phyloP scores from a whole-genome alignment of 2,329 filamentous ascomycete genomes.

The Clarireedia homoeocarpa region DNA sequence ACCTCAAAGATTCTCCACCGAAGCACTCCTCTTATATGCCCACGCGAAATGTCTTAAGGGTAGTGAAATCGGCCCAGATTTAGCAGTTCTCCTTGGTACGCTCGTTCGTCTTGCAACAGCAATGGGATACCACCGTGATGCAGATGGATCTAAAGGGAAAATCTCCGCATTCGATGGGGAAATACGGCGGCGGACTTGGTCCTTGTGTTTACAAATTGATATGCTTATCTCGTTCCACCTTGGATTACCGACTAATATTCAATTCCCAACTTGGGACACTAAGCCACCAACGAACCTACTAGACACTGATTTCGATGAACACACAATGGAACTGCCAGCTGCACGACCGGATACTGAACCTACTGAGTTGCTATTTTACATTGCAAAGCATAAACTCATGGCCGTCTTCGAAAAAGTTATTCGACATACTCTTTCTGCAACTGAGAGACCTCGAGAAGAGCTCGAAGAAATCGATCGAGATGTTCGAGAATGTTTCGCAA shows the following conservation, averaged over 20 bases:
- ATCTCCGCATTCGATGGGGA: constrained; percentile 46
- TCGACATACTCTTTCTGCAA: constrained; percentile 22
- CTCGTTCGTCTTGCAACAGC: constrained; percentile 46
- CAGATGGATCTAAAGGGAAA: constrained; percentile 18
- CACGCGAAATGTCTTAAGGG: constrained; percentile 44
- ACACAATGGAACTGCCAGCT: constrained; percentile 27
- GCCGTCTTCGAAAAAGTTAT: constrained; percentile 19
- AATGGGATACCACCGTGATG: constrained; percentile 51
- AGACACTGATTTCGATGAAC: constrained; percentile 34
- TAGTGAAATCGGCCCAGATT: constrained; percentile 43
- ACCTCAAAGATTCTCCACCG: constrained; percentile 39
- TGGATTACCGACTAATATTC: constrained; percentile 50
- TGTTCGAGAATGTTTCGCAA: constrained; percentile 17
- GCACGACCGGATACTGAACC: constrained; percentile 23
- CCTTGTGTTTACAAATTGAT: constrained; percentile 49
- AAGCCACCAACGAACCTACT: constrained; percentile 33
- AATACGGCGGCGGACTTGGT: constrained; percentile 55
- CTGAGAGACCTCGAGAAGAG: neutral
- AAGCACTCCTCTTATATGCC: constrained; percentile 43
- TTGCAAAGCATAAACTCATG: constrained; percentile 26
- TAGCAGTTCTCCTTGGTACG: constrained; percentile 43
- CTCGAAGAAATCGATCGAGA: constrained; percentile 15
- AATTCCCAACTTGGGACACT: constrained; percentile 32
- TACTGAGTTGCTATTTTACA: constrained; percentile 19
- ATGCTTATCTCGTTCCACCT: constrained; percentile 57